Base-by-base conservation (phyloP, 2,329 filamentous ascomycete species). In the Leptographium radiaticola region DNA sequence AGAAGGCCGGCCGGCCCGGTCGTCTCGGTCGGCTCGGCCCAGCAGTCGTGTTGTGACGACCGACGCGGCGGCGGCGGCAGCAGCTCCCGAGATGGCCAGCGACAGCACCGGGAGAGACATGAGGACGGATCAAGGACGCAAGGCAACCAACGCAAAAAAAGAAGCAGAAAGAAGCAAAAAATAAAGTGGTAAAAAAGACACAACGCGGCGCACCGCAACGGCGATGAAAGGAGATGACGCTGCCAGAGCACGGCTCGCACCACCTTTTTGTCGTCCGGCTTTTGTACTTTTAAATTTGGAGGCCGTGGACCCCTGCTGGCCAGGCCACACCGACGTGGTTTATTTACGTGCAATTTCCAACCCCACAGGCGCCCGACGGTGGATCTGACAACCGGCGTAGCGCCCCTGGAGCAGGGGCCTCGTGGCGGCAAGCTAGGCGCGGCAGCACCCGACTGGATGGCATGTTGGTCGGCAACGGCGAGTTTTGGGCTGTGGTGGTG, bases 11-110 rank as follows among this genome's bases (percentile, higher is more conserved):
- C 25, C 25, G 25, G 25, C 25, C 25, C 25, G 25, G 25, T 25
- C 25, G 2, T 5, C 25, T 5, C 5, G 25, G 25, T 25, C 25
- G 25, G 25, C 25, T 25, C 25, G 25, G 55, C 57, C n/a, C 62
- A 88, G 86, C 55, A 95, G 77, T 2, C 89, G 90, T 65, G 95
- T 94, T 7, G 87, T 82, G 53, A 82, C 69, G 48, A 89, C 75
- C 61, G 90, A 91, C 12, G 89, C 87, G 56, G 91, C 76, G 16
- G 87, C 85, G 0, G 87, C 86, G 39, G 88, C 89, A 0, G 83
- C 72, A 6, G 87, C 86, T 51, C 89, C 89, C 5, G 89, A 89
- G 36, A 87, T 68, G 53, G 87, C 89, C 71, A 95, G 89, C 46
- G 87, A 86, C 10, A 95, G 72, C 38, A 88, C 87, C 50, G 87